Conservation (phyloP, 257 asterid genomes). For the Asclepias syriaca region DNA sequence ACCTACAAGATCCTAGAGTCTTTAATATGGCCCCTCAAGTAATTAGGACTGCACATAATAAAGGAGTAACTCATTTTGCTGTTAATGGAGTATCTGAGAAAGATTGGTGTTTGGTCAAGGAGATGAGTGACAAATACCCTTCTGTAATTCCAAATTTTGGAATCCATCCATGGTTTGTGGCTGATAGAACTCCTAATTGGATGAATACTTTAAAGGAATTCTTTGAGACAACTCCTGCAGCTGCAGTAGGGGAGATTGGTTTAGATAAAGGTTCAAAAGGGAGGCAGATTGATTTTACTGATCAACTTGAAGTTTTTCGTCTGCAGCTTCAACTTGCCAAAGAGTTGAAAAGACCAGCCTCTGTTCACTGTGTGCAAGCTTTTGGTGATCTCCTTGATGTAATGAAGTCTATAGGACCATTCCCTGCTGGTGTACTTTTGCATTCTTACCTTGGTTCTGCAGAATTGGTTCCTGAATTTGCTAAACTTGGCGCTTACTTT, state of each 20-base stretch:
- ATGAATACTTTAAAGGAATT: conserved; percentile 48
- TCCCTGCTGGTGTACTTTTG: conserved; percentile 71
- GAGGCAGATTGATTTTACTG: conserved; percentile 55
- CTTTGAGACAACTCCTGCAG: conserved; percentile 58
- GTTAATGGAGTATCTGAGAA: conserved; percentile 83
- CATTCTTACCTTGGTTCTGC: conserved; percentile 95
- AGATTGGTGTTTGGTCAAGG: conserved; percentile 87
- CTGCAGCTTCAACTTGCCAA: conserved; percentile 83
- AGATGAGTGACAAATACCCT: conserved; percentile 64
- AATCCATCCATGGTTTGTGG: conserved; percentile 76
- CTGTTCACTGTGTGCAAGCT: conserved; percentile 90
- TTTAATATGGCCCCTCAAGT: conserved; percentile 47
- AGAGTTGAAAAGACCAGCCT: conserved; percentile 75
- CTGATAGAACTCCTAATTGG: conserved; percentile 76
- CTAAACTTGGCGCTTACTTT: conserved; percentile 81
- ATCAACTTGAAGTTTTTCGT: conserved; percentile 68
- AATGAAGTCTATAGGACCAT: conserved; percentile 66
- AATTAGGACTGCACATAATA: conserved; percentile 49
- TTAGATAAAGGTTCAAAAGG: conserved; percentile 81
- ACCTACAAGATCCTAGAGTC: conserved; percentile 81
- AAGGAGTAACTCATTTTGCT: conserved; percentile 75
- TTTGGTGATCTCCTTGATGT: conserved; percentile 85
- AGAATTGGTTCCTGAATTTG: conserved; percentile 84
- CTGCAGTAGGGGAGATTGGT: conserved; percentile 97
- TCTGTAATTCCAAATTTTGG: conserved; percentile 77